Percentiles rank a stretch among this genome's conserved stretches.
Evolutionary conservation across 148 eudicot species (phyloP).

Genomic region (Rhododendron griersonianum): DNA sequence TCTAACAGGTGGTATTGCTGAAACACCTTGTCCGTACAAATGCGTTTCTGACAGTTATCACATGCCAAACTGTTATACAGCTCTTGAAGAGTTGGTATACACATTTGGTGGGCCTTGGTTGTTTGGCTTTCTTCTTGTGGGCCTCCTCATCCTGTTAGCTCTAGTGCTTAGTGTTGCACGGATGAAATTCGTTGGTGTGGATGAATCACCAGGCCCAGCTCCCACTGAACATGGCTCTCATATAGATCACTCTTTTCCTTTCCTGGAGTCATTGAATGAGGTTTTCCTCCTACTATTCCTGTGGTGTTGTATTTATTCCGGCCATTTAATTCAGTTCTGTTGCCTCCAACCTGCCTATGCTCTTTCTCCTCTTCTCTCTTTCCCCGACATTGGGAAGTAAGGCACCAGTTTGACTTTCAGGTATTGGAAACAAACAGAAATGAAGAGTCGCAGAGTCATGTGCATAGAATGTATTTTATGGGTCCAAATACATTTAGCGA

Average conservation of each 20-base stretch:
- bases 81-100: constrained; percentile 81
- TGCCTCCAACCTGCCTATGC: constrained; percentile 1
- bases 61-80: constrained; percentile 90
- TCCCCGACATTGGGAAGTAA: background rate
- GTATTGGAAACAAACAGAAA: constrained; percentile 87
- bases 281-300: constrained; percentile 23
- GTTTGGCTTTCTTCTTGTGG: constrained; percentile 65
- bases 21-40: constrained; percentile 86
- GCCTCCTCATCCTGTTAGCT: constrained; percentile 69
- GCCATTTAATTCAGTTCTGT: background rate
- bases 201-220: constrained; percentile 63
- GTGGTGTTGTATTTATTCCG: background rate
- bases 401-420: constrained; percentile 24
- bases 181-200: constrained; percentile 70
- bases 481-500: constrained; percentile 93
- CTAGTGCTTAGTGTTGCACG: constrained; percentile 94
- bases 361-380: background rate
- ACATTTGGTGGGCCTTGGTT: constrained; percentile 98
- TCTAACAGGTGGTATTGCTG: constrained; percentile 75
- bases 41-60: constrained; percentile 92
- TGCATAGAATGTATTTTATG: constrained; percentile 85
- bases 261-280: constrained; percentile 94
- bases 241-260: constrained; percentile 86
- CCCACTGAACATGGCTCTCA: constrained; percentile 67
- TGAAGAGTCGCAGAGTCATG: constrained; percentile 85